Evolutionary conservation across 1,139 yeast species (phyloP).

Genomic region (Yamadazyma dushanensis): DNA sequence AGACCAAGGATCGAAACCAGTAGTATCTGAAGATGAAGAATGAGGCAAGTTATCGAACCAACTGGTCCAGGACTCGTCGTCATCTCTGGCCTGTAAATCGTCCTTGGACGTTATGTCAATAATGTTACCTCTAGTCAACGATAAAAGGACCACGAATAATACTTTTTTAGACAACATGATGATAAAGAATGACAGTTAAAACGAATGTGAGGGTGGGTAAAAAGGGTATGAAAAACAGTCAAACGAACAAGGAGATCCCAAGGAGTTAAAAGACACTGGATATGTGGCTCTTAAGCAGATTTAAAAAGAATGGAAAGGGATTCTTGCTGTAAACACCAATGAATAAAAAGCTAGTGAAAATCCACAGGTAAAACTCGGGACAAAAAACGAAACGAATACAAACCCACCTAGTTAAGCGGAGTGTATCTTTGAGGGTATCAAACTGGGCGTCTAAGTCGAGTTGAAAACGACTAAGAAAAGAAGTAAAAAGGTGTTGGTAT

Average conservation of each 20-base stretch:
- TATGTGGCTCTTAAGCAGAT: conserved; percentile 2
- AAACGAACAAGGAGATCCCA: background rate
- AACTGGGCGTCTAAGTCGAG: background rate
- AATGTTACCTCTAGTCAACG: conserved; percentile 7
- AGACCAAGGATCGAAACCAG: too few species aligned
- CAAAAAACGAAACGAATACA: background rate
- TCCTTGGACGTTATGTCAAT: conserved; percentile 13
- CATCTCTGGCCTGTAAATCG: conserved; percentile 5
- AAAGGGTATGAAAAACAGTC: background rate
- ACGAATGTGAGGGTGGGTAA: conserved; percentile 4
- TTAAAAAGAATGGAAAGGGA: conserved; percentile 4
- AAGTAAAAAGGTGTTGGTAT: conserved; percentile 1
- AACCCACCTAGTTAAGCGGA: background rate
- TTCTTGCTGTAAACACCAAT: conserved; percentile 1
- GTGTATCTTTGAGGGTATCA: background rate
- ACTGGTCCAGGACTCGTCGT: conserved; percentile 9
- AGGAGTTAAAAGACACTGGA: background rate
- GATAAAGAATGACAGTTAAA: conserved; percentile 2
- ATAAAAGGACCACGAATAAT: conserved; percentile 8
- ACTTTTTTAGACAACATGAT: conserved; percentile 6
- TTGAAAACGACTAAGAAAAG: conserved; percentile 1
- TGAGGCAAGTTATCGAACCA: conserved; percentile 8
- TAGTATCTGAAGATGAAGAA: too few species aligned
- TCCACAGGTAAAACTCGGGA: background rate
- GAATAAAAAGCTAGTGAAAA: background rate